Base-by-base conservation (phyloP, 306 rosid species). In the Trifolium repens region DNA sequence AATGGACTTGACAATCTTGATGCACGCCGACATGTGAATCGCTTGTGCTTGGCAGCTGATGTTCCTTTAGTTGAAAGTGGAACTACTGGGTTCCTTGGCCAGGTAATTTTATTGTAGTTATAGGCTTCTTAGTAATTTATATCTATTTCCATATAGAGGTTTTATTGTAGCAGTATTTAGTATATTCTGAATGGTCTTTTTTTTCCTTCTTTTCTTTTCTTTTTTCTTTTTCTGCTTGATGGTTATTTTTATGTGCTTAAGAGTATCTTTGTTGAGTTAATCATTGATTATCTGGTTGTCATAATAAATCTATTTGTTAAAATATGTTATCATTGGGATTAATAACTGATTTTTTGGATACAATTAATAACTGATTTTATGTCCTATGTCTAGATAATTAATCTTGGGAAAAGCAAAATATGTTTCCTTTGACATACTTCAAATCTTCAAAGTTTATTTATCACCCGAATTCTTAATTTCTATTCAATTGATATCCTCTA, bases 51-150 rank as follows among this genome's bases (percentile, higher is more conserved):
- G 91, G 97, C 98, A 77, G 97, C 99, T 84, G 82, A 89, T 64
- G 96, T 96, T 73, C 97, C 99, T 66, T 78, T 96, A 75, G 94
- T 96, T 76, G 99, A 92, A 87, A 96, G 99, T 88, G 99, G 99
- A 79, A 96, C 99, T 40, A 96, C 99, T 83, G 99, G 99, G 69
- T 96, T 96, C 85, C 99, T 96, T 74, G 99, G 99, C 57, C 99
- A 96, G 99, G 99, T 96, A 40, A 79, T 32, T 76, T 74, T 54
- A 37, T 57, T 76, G 70, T 32, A 76, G 54, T 67, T 73, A 72
- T 74, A 71, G 78, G 52, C 62, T 52, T 68, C 61, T 49, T 34
- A 26, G 69, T 55, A 49, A 39, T 9, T 37, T 4, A 60, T 59
- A 52, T 72, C 6, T 58, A 35, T 80, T 72, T 71, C 16, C 47